Evolutionary conservation across 2,329 filamentous ascomycete genomes (phyloP).

Genomic region (Fusarium albosuccineum): DNA sequence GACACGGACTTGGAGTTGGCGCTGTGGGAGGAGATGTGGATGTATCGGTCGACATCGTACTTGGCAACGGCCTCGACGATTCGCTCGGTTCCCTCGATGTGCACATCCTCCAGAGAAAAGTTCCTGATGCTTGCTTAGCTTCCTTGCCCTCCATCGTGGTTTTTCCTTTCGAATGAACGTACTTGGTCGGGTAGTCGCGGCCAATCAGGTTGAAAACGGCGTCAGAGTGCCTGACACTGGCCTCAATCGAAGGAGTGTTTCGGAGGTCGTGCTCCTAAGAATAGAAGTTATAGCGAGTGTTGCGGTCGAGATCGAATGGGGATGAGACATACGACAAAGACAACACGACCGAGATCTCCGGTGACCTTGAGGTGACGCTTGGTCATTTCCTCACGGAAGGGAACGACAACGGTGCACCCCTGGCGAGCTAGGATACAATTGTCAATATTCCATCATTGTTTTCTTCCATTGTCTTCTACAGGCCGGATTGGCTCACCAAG

Average conservation of each 20-base stretch:
- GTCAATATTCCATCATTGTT: conserved; percentile 36
- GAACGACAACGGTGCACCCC: conserved; percentile 94
- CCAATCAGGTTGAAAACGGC: conserved; percentile 97
- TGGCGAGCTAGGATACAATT: conserved; percentile 73
- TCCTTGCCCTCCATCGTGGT: conserved; percentile 1
- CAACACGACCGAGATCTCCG: conserved; percentile 91
- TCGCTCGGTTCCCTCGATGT: conserved; percentile 91
- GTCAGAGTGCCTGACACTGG: conserved; percentile 96
- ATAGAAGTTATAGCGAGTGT: conserved; percentile 33
- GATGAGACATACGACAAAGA: conserved; percentile 77
- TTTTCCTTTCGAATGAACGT: conserved; percentile 40
- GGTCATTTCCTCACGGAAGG: conserved; percentile 96
- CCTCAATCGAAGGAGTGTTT: conserved; percentile 96
- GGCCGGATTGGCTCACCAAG: conserved; percentile 68
- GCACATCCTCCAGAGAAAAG: conserved; percentile 91
- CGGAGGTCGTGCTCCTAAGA: conserved; percentile 89
- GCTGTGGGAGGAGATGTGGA: conserved; percentile 97
- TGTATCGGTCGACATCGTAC: conserved; percentile 96
- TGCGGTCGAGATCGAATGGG: neutral
- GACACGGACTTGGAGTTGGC: conserved; percentile 83
- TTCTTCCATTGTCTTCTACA: neutral
- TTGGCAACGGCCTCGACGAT: conserved; percentile 96
- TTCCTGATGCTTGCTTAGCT: conserved; percentile 72
- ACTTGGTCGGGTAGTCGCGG: conserved; percentile 97
- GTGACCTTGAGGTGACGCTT: conserved; percentile 96